Base-by-base conservation (phyloP, 305 asterid species). In the Fraxinus albicans region DNA sequence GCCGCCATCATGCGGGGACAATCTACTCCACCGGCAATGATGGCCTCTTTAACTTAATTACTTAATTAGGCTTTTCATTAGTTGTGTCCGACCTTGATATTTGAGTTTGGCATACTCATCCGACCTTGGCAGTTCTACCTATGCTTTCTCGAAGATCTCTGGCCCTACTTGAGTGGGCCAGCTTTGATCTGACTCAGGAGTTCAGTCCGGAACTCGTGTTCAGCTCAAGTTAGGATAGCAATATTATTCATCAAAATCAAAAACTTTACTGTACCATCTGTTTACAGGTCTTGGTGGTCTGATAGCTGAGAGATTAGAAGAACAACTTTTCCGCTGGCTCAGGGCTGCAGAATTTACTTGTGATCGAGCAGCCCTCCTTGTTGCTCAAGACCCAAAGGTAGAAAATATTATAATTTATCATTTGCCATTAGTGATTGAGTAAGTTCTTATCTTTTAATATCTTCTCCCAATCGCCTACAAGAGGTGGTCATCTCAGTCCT, bases 311-410 rank as follows among this genome's bases (percentile, higher is more conserved):
- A 90, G 89, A 79, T 89, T 94, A 83, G 98, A 95, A 88, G 98
- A 95, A 77, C 98, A 95, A 82, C 94, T 95, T 80, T 83, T 94
- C 81, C 98, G 99, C 79, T 95, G 99, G 98, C 93, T 95, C 86
- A 92, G 98, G 6, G 98, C 99, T 80, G 99, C 99, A 67, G 99
- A 95, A 81, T 96, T 95, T 58, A 95, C 99, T 74, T 95, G 98
- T 83, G 99, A 95, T 86, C 94, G 99, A 78, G 99, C 98, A 67
- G 97, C 98, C 74, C 98, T 95, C 83, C 92, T 95, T 83, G 99
- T 94, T 82, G 94, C 98, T 74, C 93, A 91, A 84, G 98, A 95
- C 83, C 97, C 99, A 29, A 95, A 95, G 98, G 98, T 95, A 91
- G 88, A 83, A 79, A 73, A 31, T 17, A 29, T 58, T 77, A 13